A percentile compares a stretch with the other conserved stretches of the same genome.
Evolutionary conservation across 2,329 filamentous ascomycete species (phyloP).

Genomic region (Thermoascus crustaceus): DNA sequence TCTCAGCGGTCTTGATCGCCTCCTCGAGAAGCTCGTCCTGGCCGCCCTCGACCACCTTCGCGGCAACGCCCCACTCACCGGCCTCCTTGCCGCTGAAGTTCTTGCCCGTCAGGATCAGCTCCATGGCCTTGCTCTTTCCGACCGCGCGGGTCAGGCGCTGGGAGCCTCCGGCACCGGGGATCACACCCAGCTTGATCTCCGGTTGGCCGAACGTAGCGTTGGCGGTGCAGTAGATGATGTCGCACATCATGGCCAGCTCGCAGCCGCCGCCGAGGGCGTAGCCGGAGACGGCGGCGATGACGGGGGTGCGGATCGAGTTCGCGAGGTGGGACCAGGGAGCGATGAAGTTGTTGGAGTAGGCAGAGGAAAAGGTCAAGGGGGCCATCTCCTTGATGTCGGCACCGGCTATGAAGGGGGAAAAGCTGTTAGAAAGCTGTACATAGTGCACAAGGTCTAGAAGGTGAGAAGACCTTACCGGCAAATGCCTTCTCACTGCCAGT

Average conservation of each 20-base stretch:
- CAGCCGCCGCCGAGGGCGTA: constrained; percentile 93
- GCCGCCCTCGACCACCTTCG: constrained; percentile 63
- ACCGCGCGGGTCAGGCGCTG: constrained; percentile 78
- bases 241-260: constrained; percentile 95
- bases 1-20: constrained; percentile 74
- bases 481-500: constrained; percentile 88
- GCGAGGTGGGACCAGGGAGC: constrained; percentile 86
- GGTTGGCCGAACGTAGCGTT: constrained; percentile 90
- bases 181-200: constrained; percentile 89
- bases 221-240: constrained; percentile 83
- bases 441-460: constrained; percentile 1
- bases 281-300: constrained; percentile 89
- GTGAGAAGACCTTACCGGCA: constrained; percentile 42
- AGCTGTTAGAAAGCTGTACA: too few relatives aligned
- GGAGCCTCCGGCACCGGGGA: constrained; percentile 85
- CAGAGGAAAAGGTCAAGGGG: constrained; percentile 75
- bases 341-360: constrained; percentile 88
- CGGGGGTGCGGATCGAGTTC: constrained; percentile 78
- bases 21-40: constrained; percentile 77
- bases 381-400: constrained; percentile 99
- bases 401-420: constrained; percentile 60
- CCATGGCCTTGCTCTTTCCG: constrained; percentile 83
- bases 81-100: constrained; percentile 79
- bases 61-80: constrained; percentile 82
- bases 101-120: constrained; percentile 78